These are phyloP conservation scores for Miscanthus lutarioriparius DNA, from an alignment of 176 grass and related monocot genomes.

Conservation along the genomic window DNA sequence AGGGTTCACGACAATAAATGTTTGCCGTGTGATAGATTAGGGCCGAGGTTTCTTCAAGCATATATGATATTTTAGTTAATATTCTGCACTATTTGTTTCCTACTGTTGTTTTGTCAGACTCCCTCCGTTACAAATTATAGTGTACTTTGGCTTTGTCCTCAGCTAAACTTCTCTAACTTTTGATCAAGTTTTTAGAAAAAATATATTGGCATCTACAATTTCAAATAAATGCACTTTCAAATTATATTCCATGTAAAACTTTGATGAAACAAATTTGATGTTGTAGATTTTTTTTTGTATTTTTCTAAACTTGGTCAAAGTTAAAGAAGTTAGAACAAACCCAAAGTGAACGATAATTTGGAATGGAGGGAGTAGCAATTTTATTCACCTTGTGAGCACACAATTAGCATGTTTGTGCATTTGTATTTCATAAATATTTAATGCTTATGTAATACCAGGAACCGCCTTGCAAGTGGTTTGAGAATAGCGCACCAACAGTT, in stretches of 20 bases:
- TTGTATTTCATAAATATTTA: slow-evolving; percentile 19
- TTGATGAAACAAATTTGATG: background rate
- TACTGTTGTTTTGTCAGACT: background rate
- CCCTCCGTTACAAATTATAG: background rate
- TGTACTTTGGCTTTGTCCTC: background rate
- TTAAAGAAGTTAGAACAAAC: background rate
- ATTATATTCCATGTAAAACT: background rate
- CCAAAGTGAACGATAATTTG: background rate
- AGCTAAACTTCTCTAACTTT: background rate
- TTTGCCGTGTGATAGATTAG: too few species aligned
- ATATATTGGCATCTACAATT: background rate
- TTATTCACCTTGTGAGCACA: background rate
- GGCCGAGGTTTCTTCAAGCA: too few species aligned
- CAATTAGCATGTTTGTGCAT: slow-evolving; percentile 10
- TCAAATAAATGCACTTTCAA: background rate
- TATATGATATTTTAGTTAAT: background rate
- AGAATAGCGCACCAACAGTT: slow-evolving; percentile 97
- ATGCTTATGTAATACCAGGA: slow-evolving; percentile 45
- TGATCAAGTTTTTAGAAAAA: background rate
- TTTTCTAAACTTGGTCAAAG: background rate
- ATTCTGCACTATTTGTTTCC: slow-evolving; percentile 26
- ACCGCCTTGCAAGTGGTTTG: slow-evolving; percentile 92
- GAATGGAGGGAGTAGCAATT: background rate
- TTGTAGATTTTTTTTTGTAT: background rate
- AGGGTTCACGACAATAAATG: too few species aligned